Percentiles rank a stretch among this genome's conserved stretches.
Evolutionary conservation across 106 monocot species (phyloP).

Genomic region (Chionographis japonica): DNA sequence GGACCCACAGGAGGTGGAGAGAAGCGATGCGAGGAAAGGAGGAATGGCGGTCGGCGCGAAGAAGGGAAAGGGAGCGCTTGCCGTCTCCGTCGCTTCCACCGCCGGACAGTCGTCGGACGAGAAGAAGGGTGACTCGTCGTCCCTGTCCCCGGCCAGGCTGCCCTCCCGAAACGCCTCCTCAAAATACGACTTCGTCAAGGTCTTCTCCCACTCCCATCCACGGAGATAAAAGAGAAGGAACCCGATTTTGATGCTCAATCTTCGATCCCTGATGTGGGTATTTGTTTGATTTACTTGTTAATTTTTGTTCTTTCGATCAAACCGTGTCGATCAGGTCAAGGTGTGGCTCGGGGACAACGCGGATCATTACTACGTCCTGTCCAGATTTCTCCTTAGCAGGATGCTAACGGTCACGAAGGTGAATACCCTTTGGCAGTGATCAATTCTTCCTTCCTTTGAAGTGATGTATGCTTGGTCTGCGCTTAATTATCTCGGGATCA

Average conservation of each 20-base stretch:
- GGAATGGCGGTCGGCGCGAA: not conserved
- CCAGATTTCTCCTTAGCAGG: slow-evolving; percentile 92
- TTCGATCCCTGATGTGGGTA: not conserved
- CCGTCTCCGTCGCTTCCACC: not conserved
- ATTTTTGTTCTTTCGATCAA: not conserved
- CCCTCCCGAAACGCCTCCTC: slow-evolving; percentile 85
- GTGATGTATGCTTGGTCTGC: no score
- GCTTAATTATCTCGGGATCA: not conserved
- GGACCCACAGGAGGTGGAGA: no score
- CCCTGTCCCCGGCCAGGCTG: slow-evolving; percentile 19
- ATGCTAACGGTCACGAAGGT: slow-evolving; percentile 99
- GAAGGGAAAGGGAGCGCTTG: slow-evolving; percentile 6
- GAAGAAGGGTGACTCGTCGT: slow-evolving; percentile 10
- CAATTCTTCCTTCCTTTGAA: not conserved
- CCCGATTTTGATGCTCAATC: no score
- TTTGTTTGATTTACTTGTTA: not conserved
- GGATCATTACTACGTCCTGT: slow-evolving; percentile 97
- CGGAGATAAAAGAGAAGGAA: no score
- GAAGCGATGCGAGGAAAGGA: not conserved
- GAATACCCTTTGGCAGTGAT: not conserved
- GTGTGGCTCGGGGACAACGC: slow-evolving; percentile 98
- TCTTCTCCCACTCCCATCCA: not conserved
- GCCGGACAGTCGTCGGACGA: slow-evolving; percentile 6
- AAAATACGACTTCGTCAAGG: slow-evolving; percentile 99
- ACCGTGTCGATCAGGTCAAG: slow-evolving; percentile 58